Evolutionary conservation across 176 grass and related monocot genomes (phyloP), one percentile per base, ranked within the genome.

Genomic region (Alopecurus myosuroides): DNA sequence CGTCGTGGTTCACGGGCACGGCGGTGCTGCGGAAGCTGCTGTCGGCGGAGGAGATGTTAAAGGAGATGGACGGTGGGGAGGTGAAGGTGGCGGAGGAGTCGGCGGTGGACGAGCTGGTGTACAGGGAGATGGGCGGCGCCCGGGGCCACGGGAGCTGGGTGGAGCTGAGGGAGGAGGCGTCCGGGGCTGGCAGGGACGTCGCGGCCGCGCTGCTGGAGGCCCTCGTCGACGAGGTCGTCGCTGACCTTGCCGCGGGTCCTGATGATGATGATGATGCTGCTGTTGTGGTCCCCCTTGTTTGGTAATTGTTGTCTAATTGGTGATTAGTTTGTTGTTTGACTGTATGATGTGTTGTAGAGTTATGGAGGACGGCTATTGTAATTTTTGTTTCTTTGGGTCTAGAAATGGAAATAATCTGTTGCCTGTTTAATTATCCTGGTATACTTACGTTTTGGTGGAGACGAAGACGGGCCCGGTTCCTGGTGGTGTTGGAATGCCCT

Each of bases 41-140:
- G 64, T 88, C 85, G 10, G 78, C 86, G 0, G 91, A 97, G 65
- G 93, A 91, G 88, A 79, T 94, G 40, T 81, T 84, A 55, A 72
- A 57, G 49, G 94, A 99, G 82, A 94, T 97, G 86, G 84, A 80
- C 41, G 85, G 86, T 7, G 40, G 70, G 2, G 67, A 37, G 14
- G 70, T 85, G 70, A 85, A 81, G 82, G 82, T 94, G 72, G 88
- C 77, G 1, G 97, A 89, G 72, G 94, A 99, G 66, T 85, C 87
- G 81, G 63, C 77, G 91, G 97, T 99, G 80, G 94, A 99, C 39
- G 86, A 94, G 41, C 88, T 94, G 41, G 94, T 99, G 72, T 91
- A 96, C 56, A 93, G 81, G 79, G 97, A 99, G 55, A 99, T 99
- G 97, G 94, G 94, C 60, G 62, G 49, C 64, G 70, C 78, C 25